phyloP scores from a whole-genome alignment of 2,329 filamentous ascomycete genomes.

The Alternaria arborescens region DNA sequence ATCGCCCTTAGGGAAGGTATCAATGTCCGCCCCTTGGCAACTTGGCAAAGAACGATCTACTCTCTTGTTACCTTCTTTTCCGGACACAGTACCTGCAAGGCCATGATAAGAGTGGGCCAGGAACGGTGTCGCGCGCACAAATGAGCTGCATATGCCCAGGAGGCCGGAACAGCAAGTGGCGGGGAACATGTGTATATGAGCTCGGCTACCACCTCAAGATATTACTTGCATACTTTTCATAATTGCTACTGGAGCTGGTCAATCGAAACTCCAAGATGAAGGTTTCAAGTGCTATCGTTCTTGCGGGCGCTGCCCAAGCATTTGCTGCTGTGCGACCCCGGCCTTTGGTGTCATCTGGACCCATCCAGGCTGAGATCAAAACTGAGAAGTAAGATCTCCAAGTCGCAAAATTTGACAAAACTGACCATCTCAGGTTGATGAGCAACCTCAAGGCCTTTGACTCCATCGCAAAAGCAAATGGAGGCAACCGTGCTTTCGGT shows the following conservation, averaged over 20 bases:
- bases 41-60: slow-evolving; percentile 27
- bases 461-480: slow-evolving; percentile 63
- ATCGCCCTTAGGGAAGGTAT: slow-evolving; percentile 43
- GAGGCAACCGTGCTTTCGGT: slow-evolving; percentile 68
- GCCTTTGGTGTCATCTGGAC: slow-evolving; percentile 48
- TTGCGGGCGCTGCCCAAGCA: slow-evolving; percentile 36
- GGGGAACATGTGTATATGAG: slow-evolving; percentile 26
- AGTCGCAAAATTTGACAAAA: not conserved
- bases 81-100: slow-evolving; percentile 32
- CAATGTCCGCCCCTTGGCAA: slow-evolving; percentile 36
- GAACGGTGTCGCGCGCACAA: slow-evolving; percentile 23
- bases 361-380: slow-evolving; percentile 53
- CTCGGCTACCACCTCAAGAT: slow-evolving; percentile 11
- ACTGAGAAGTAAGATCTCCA: slow-evolving; percentile 43
- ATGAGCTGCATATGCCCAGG: slow-evolving; percentile 23
- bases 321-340: slow-evolving; percentile 31
- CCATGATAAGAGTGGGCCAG: slow-evolving; percentile 34
- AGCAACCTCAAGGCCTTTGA: slow-evolving; percentile 64
- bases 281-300: slow-evolving; percentile 31
- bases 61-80: slow-evolving; percentile 46
- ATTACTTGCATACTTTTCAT: not conserved
- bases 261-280: slow-evolving; percentile 34
- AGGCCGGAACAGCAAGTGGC: slow-evolving; percentile 11
- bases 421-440: slow-evolving; percentile 55
- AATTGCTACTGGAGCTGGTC: not conserved